Evolutionary conservation across 1,284 basidiomycete species (phyloP).

Genomic region (Rhodofomes roseus): DNA sequence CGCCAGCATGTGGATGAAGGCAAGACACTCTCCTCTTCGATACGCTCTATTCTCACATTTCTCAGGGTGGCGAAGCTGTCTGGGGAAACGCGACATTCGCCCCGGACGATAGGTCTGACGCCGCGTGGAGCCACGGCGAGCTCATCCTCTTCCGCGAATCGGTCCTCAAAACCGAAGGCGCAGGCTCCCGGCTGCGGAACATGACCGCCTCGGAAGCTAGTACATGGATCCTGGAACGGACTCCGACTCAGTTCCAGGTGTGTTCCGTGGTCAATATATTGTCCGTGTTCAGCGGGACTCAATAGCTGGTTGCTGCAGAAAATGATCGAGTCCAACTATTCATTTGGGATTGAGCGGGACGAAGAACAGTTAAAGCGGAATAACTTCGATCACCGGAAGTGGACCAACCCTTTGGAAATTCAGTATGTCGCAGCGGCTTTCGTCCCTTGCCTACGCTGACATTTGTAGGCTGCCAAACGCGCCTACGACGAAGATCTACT

Average conservation of each 20-base stretch:
- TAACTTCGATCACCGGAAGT: slow-evolving; percentile 73
- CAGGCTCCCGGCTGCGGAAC: slow-evolving; percentile 42
- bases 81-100: slow-evolving; percentile 82
- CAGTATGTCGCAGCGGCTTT: slow-evolving; percentile 43
- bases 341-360: slow-evolving; percentile 88
- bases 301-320: slow-evolving; percentile 40
- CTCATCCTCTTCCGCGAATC: slow-evolving; percentile 75
- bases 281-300: no score
- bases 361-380: slow-evolving; percentile 63
- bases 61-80: slow-evolving; percentile 81
- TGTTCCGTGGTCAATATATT: slow-evolving; percentile 5
- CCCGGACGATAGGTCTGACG: slow-evolving; percentile 72
- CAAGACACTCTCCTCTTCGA: slow-evolving; percentile 20
- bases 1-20: slow-evolving; percentile 92
- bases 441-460: neutral
- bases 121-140: slow-evolving; percentile 73
- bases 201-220: slow-evolving; percentile 80
- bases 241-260: slow-evolving; percentile 81
- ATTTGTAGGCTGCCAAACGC: slow-evolving; percentile 75
- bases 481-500: slow-evolving; percentile 91
- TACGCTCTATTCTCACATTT: neutral
- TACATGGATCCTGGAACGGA: slow-evolving; percentile 83
- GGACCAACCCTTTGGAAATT: slow-evolving; percentile 95
- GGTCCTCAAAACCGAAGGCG: slow-evolving; percentile 25
- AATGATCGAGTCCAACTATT: slow-evolving; percentile 91